These are phyloP conservation scores for Ceratobasidium sp. DNA, from an alignment of 1,284 basidiomycete species.

Conservation along the genomic window DNA sequence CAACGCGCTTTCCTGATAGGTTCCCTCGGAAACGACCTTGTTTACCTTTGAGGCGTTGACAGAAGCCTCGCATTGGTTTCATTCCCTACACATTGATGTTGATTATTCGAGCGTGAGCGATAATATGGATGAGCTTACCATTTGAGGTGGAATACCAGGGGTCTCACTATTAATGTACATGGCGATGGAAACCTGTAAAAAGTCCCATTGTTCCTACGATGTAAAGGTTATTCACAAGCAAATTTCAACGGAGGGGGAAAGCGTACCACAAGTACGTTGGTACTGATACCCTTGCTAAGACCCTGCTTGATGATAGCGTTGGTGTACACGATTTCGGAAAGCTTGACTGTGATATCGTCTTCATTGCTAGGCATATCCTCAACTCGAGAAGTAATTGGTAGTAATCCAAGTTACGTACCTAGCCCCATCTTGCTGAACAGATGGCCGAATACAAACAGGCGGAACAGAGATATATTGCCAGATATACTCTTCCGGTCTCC, in stretches of 20 bases:
- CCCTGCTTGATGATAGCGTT: constrained; percentile 95
- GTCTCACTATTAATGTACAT: constrained; percentile 99
- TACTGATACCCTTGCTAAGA: constrained; percentile 88
- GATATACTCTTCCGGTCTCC: constrained; percentile 96
- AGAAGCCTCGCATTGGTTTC: constrained; percentile 96
- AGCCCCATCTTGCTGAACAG: constrained; percentile 96
- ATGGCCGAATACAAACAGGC: constrained; percentile 97
- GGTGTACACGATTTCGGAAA: constrained; percentile 97
- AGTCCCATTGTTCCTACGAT: constrained; percentile 96
- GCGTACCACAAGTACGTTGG: constrained; percentile 88
- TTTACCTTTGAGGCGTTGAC: constrained; percentile 98
- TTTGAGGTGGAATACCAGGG: constrained; percentile 89
- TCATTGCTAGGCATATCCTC: constrained; percentile 78
- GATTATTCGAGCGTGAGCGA: neutral
- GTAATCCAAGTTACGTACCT: constrained; percentile 57
- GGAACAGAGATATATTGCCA: constrained; percentile 99
- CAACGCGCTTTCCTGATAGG: constrained; percentile 98
- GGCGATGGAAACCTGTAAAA: constrained; percentile 93
- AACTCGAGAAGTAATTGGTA: neutral
- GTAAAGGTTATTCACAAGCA: neutral
- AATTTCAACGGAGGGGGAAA: constrained; percentile 20
- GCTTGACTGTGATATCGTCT: constrained; percentile 97
- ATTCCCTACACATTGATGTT: constrained; percentile 65
- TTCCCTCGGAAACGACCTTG: constrained; percentile 99
- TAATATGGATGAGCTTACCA: constrained; percentile 53